Percentiles rank a stretch among this genome's conserved stretches.
phyloP scores from a whole-genome alignment of 2,329 filamentous ascomycete genomes.

The Zalaria sp. region DNA sequence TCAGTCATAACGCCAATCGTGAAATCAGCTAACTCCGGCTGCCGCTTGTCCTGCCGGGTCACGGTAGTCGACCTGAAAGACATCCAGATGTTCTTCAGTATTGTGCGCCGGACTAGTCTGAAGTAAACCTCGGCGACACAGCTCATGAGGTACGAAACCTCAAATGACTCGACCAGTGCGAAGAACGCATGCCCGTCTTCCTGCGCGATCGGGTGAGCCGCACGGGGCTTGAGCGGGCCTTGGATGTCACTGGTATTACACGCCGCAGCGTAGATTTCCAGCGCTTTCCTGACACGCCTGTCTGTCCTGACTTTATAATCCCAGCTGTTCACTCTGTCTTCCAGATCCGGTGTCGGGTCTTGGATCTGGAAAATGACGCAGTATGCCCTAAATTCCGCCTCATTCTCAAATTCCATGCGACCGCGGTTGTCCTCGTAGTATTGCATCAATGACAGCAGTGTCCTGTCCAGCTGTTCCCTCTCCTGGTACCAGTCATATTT shows the following conservation, averaged over 20 bases:
- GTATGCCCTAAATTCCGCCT: conserved; percentile 51
- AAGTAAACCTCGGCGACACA: conserved; percentile 52
- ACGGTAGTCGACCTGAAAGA: conserved; percentile 23
- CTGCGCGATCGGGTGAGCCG: conserved; percentile 39
- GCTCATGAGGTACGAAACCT: conserved; percentile 47
- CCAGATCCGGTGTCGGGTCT: conserved; percentile 35
- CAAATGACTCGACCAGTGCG: conserved; percentile 37
- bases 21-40: conserved; percentile 41
- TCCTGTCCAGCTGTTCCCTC: conserved; percentile 49
- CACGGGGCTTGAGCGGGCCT: conserved; percentile 34
- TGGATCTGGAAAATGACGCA: conserved; percentile 43
- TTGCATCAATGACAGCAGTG: conserved; percentile 45
- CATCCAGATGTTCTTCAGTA: conserved; percentile 41
- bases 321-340: conserved; percentile 44
- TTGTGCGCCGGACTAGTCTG: conserved; percentile 40
- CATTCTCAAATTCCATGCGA: conserved; percentile 38
- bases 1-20: conserved; percentile 37
- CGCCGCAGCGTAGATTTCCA: conserved; percentile 43
- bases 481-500: conserved; percentile 46
- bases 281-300: conserved; percentile 38
- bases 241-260: conserved; percentile 38
- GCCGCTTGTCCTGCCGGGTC: conserved; percentile 23
- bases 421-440: conserved; percentile 43
- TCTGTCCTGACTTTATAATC: conserved; percentile 35
- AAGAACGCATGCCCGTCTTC: conserved; percentile 46